Evolutionary conservation across 768 basidiomycete genomes (phyloP).

Genomic region (Macrocybe gigantea): DNA sequence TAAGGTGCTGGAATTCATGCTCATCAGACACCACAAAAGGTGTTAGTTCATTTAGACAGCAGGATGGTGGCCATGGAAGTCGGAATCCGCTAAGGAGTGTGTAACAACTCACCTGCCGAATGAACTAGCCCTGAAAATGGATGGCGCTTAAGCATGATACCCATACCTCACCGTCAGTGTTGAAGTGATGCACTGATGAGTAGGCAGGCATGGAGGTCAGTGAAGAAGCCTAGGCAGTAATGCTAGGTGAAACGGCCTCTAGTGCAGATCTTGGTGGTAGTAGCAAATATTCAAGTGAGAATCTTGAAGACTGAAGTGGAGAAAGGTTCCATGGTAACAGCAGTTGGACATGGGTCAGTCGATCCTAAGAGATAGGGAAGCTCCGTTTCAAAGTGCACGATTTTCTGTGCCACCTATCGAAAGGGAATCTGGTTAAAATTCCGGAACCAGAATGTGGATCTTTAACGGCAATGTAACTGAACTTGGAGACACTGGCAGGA

Average conservation of each 20-base stretch:
- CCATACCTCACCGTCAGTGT: constrained; percentile 78
- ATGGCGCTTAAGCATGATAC: constrained; percentile 85
- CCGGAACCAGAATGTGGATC: too few species aligned
- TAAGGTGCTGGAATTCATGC: constrained; percentile 77
- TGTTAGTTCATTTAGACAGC: constrained; percentile 87
- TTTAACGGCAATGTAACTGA: too few species aligned
- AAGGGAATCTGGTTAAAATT: too few species aligned
- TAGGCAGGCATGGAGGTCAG: constrained; percentile 74
- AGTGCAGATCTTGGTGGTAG: constrained; percentile 87
- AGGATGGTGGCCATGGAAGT: constrained; percentile 86
- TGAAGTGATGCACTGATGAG: constrained; percentile 67
- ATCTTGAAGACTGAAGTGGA: constrained; percentile 85
- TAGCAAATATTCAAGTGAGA: constrained; percentile 87
- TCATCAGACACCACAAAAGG: constrained; percentile 83
- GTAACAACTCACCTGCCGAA: constrained; percentile 89
- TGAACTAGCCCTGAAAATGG: constrained; percentile 89
- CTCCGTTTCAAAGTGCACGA: too few species aligned
- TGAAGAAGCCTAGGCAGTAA: constrained; percentile 77
- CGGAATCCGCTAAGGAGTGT: constrained; percentile 83
- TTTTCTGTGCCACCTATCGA: too few species aligned
- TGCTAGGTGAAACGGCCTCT: constrained; percentile 64
- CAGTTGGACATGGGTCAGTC: constrained; percentile 84
- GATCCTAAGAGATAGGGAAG: constrained; percentile 77
- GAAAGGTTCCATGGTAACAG: constrained; percentile 86
- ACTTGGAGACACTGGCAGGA: too few species aligned